These are phyloP conservation scores for Cymodocea nodosa DNA, from an alignment of 116 monocot species.

Conservation along the genomic window DNA sequence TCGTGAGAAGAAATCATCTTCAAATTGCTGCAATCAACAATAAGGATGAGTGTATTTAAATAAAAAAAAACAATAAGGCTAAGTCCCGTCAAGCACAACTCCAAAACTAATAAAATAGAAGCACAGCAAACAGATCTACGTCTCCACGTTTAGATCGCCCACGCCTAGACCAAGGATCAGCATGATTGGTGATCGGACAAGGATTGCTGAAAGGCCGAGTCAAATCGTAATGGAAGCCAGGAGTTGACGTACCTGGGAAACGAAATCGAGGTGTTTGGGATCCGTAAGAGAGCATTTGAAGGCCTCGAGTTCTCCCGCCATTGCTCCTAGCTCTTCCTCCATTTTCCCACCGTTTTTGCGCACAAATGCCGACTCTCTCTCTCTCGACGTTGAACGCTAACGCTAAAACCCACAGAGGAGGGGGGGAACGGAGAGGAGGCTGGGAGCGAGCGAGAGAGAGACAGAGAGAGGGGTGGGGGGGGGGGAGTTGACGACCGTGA, in stretches of 20 bases:
- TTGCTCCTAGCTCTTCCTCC: conserved; percentile 7
- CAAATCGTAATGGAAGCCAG: not conserved
- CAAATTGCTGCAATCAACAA: too few species aligned
- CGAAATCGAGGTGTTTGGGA: not conserved
- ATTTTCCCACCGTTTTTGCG: not conserved
- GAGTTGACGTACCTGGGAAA: conserved; percentile 2
- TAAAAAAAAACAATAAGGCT: too few species aligned
- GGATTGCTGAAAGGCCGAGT: too few species aligned
- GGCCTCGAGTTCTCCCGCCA: conserved; percentile 6
- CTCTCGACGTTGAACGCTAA: not conserved
- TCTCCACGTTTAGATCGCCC: not conserved
- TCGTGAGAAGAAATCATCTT: too few species aligned
- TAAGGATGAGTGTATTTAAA: too few species aligned
- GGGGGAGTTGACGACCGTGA: too few species aligned
- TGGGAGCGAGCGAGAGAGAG: too few species aligned
- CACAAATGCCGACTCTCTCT: conserved; percentile 1
- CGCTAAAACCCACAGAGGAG: too few species aligned
- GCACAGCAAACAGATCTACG: not conserved
- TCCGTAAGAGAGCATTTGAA: conserved; percentile 4
- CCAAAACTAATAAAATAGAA: too few species aligned
- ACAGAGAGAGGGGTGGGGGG: too few species aligned
- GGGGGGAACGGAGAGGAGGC: too few species aligned
- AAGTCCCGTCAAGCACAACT: too few species aligned
- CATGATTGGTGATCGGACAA: not conserved
- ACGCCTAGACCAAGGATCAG: not conserved